Conservation (phyloP, 2,329 filamentous ascomycete species). For the Geosmithia morbida region DNA sequence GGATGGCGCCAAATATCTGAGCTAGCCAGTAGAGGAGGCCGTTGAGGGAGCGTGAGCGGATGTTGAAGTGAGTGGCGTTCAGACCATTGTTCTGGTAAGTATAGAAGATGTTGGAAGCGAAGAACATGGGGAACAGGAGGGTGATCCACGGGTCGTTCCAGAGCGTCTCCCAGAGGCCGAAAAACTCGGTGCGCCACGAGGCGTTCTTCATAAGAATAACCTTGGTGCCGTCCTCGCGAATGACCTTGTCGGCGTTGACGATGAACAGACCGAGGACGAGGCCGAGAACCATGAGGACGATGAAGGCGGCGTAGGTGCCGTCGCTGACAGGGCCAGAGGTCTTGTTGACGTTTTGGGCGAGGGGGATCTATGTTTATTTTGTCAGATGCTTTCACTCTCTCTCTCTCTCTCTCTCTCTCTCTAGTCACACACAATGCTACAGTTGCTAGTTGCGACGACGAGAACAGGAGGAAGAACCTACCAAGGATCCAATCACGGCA, state of each 20-base stretch:
- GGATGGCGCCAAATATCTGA: conserved; percentile 62
- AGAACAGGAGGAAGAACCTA: conserved; percentile 13
- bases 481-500: conserved; percentile 67
- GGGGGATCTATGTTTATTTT: conserved; percentile 36
- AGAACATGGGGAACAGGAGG: conserved; percentile 66
- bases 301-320: conserved; percentile 79
- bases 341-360: conserved; percentile 55
- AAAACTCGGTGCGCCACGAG: conserved; percentile 66
- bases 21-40: conserved; percentile 64
- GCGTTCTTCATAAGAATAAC: conserved; percentile 87
- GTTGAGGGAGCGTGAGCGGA: conserved; percentile 60
- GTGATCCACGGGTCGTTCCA: conserved; percentile 56
- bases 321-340: conserved; percentile 43
- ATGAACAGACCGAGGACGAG: conserved; percentile 56
- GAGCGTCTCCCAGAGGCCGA: conserved; percentile 63
- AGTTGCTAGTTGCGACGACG: background rate
- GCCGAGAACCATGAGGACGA: conserved; percentile 66
- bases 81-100: conserved; percentile 69
- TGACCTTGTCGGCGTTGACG: conserved; percentile 55
- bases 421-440: background rate
- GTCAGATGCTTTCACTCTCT: background rate
- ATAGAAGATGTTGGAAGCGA: conserved; percentile 69
- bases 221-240: conserved; percentile 62
- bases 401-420: too few relatives aligned
- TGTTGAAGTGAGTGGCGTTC: conserved; percentile 55